A percentile compares a stretch with the other conserved stretches of the same genome.
phyloP scores from a whole-genome alignment of 2,329 filamentous ascomycete species.

The Fusarium zealandicum region DNA sequence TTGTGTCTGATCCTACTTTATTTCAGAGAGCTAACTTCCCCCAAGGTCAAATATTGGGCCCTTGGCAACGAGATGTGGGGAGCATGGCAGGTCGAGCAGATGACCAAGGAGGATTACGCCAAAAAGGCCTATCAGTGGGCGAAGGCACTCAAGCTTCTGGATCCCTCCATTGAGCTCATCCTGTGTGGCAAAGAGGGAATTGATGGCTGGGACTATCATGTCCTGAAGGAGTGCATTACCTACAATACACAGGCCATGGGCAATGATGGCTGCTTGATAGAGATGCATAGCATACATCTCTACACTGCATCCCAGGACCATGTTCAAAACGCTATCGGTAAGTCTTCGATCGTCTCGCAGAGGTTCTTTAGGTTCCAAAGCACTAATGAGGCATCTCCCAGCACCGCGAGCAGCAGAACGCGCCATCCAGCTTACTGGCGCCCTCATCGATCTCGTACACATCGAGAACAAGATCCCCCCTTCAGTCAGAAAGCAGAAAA shows the following conservation, averaged over 20 bases:
- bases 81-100: slow-evolving; percentile 72
- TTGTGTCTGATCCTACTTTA: too few species aligned
- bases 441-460: slow-evolving; percentile 75
- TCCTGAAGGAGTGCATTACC: slow-evolving; percentile 71
- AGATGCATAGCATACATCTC: slow-evolving; percentile 83
- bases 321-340: slow-evolving; percentile 57
- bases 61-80: slow-evolving; percentile 79
- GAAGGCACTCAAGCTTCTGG: slow-evolving; percentile 74
- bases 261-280: slow-evolving; percentile 59
- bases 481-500: slow-evolving; percentile 67
- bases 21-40: neutral
- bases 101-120: slow-evolving; percentile 74
- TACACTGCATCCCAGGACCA: slow-evolving; percentile 70
- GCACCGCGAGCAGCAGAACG: slow-evolving; percentile 75
- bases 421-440: slow-evolving; percentile 73
- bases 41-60: slow-evolving; percentile 79
- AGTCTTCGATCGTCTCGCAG: neutral
- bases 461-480: slow-evolving; percentile 71
- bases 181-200: slow-evolving; percentile 77
- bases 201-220: slow-evolving; percentile 75
- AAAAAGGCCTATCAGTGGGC: slow-evolving; percentile 75
- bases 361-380: too few species aligned
- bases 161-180: slow-evolving; percentile 73
- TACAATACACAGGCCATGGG: slow-evolving; percentile 46
- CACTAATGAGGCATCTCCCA: slow-evolving; percentile 5